Evolutionary conservation across 164 flowering plant species (phyloP).

Genomic region (Cinnamomum micranthum): DNA sequence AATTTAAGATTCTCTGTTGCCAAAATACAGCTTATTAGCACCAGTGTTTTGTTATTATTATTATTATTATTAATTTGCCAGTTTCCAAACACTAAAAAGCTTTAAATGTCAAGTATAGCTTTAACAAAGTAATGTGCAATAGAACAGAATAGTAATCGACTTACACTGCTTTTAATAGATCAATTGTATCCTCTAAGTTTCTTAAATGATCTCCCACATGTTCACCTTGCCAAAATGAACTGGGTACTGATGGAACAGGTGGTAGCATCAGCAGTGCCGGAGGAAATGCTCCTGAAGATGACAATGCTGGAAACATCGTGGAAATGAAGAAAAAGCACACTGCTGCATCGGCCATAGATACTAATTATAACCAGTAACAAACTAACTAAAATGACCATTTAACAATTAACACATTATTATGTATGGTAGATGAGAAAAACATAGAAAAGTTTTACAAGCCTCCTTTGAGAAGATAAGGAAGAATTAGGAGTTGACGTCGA

Average conservation of each 20-base stretch:
- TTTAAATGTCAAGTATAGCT: not conserved
- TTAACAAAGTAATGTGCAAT: not conserved
- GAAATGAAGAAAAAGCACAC: not conserved
- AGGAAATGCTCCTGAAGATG: conserved; percentile 26
- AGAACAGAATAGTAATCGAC: conserved; percentile 3
- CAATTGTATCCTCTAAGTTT: conserved; percentile 47
- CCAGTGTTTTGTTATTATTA: too few relatives aligned
- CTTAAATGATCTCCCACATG: conserved; percentile 36
- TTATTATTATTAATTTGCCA: too few relatives aligned
- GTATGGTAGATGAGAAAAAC: too few relatives aligned
- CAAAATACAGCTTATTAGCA: too few relatives aligned
- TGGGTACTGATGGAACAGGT: conserved; percentile 38
- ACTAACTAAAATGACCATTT: not conserved
- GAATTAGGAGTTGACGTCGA: too few relatives aligned
- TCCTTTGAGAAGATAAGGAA: too few relatives aligned
- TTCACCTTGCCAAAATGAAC: conserved; percentile 47
- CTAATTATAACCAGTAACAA: too few relatives aligned
- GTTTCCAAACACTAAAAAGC: not conserved
- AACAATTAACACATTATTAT: too few relatives aligned
- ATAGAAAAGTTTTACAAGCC: too few relatives aligned
- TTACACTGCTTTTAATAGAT: conserved; percentile 60
- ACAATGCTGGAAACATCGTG: conserved; percentile 24
- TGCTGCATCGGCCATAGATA: conserved; percentile 5
- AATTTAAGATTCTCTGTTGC: too few relatives aligned
- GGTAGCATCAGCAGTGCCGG: conserved; percentile 37